Evolutionary conservation across 2,329 filamentous ascomycete genomes (phyloP), one percentile per base, ranked within the genome.

Genomic region (Xylariaceae sp.): DNA sequence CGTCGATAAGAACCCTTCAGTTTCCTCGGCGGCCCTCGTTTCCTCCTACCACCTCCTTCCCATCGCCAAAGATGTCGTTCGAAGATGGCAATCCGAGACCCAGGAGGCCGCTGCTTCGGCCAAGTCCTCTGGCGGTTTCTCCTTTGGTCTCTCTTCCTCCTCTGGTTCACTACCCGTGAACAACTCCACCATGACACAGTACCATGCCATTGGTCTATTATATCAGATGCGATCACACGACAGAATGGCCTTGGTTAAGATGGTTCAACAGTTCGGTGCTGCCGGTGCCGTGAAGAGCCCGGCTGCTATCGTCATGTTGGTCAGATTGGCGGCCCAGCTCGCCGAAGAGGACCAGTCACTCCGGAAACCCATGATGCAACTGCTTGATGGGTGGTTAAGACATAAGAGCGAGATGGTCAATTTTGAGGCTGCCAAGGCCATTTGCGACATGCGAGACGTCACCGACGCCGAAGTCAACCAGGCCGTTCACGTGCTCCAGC

Each of bases 341-440:
- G 93, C 93, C 31, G 91, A 96, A 70, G 94, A 99, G 68, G 94
- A 99, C 65, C 81, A 84, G 38, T 87, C 90, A 60, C 80, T 97
- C 66, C 81, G 93, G 63, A 95, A 89, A 76, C 91, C 92, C 54
- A 99, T 99, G 94, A 94, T 96, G 83, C 87, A 92, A 73, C 83
- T 99, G 61, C 82, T 99, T 64, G 93, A 97, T 70, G 89, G 91
- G 66, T 97, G 93, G 93, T 76, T 99, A 71, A 85, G 92, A 70
- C 93, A 97, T 74, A 97, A 99, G 86, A 96, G 91, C 73, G 94
- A 97, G 72, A 96, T 96, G 90, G 92, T 99, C 74, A 97, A 97
- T 77, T 97, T 99, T 63, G 94, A 99, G 75, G 94, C 94, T 48
- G 94, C 94, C 59, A 97, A 97, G 80, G 93, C 93, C 47, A 96